These are phyloP conservation scores for Yamadazyma siamensis DNA, from an alignment of 1,139 yeast genomes.

Conservation along the genomic window DNA sequence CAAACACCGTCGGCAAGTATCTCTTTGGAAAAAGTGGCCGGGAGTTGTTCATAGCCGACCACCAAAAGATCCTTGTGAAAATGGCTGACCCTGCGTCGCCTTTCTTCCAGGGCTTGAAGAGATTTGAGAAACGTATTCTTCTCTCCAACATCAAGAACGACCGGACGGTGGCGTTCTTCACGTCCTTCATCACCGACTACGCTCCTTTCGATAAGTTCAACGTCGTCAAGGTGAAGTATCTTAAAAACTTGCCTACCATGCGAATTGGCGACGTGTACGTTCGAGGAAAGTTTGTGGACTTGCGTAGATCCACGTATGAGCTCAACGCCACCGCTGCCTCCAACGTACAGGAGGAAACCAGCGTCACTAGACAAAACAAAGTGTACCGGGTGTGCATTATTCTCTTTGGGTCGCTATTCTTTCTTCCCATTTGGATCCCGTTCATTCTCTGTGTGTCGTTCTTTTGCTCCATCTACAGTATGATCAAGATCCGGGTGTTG, in stretches of 20 bases:
- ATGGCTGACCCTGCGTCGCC: slow-evolving; percentile 54
- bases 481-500: slow-evolving; percentile 28
- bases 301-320: slow-evolving; percentile 28
- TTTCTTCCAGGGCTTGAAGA: slow-evolving; percentile 53
- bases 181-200: slow-evolving; percentile 49
- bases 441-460: slow-evolving; percentile 42
- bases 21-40: slow-evolving; percentile 72
- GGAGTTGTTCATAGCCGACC: slow-evolving; percentile 60
- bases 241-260: slow-evolving; percentile 34
- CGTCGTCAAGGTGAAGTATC: slow-evolving; percentile 34
- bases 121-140: slow-evolving; percentile 54
- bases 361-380: slow-evolving; percentile 29
- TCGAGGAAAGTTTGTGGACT: slow-evolving; percentile 56
- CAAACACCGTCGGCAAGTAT: slow-evolving; percentile 60
- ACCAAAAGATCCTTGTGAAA: slow-evolving; percentile 41
- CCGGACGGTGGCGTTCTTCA: slow-evolving; percentile 53
- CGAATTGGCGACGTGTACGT: slow-evolving; percentile 31
- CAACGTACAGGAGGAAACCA: slow-evolving; percentile 39
- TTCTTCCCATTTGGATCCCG: slow-evolving; percentile 55
- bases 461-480: slow-evolving; percentile 34
- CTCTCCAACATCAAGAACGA: slow-evolving; percentile 80
- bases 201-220: slow-evolving; percentile 49
- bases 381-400: slow-evolving; percentile 28
- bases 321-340: slow-evolving; percentile 10
- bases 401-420: slow-evolving; percentile 26